These are phyloP conservation scores for Syzygium jambos DNA, from an alignment of 345 rosid species.

Conservation along the genomic window DNA sequence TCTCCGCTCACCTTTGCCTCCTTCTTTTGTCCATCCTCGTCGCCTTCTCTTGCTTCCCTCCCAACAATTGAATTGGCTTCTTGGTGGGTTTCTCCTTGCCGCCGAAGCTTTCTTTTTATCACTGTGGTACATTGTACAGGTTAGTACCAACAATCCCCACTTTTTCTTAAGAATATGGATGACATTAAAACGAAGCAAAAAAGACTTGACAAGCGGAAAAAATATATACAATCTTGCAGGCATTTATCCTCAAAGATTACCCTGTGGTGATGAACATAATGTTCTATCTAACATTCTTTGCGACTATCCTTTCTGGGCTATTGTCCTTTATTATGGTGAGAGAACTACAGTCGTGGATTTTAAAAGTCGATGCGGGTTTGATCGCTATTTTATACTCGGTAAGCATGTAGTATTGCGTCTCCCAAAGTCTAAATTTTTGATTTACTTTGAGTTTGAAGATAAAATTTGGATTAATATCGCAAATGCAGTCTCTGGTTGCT, in stretches of 20 bases:
- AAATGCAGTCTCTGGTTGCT: background rate
- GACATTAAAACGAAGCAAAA: background rate
- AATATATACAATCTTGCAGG: slow-evolving; percentile 1
- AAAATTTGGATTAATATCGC: background rate
- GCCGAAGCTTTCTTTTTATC: slow-evolving; percentile 1
- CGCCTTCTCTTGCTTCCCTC: background rate
- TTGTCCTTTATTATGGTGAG: background rate
- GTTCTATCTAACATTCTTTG: slow-evolving; percentile 1
- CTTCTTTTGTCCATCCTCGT: background rate
- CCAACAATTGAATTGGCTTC: background rate
- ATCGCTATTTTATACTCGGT: background rate
- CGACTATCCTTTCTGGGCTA: background rate
- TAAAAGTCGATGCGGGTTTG: background rate
- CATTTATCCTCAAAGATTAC: slow-evolving; percentile 2
- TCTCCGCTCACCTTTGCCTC: background rate
- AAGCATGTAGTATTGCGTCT: background rate
- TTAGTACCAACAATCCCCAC: background rate
- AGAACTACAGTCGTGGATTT: background rate
- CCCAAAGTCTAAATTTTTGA: background rate
- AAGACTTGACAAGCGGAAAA: background rate
- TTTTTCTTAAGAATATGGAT: background rate
- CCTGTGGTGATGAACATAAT: slow-evolving; percentile 3
- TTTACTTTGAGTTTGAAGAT: background rate
- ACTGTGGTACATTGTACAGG: slow-evolving; percentile 8
- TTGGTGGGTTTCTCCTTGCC: slow-evolving; percentile 11